Evolutionary conservation across 2,329 filamentous ascomycete genomes (phyloP).

Genomic region (Cercospora sesami): DNA sequence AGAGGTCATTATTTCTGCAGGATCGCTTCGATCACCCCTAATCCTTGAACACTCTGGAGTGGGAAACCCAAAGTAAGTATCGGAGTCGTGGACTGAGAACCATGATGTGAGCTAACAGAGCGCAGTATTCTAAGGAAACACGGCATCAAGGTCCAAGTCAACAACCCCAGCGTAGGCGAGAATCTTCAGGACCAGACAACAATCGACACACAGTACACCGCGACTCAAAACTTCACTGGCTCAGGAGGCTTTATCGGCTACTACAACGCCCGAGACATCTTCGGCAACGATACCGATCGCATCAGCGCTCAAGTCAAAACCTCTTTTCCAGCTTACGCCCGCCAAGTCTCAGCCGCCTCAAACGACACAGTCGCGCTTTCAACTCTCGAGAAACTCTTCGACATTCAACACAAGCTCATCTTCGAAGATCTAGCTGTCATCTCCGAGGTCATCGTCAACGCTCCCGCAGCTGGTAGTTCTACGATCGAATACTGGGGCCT

Average conservation of each 20-base stretch:
- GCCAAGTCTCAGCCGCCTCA: slow-evolving; percentile 40
- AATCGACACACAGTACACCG: slow-evolving; percentile 32
- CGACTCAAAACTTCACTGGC: slow-evolving; percentile 20
- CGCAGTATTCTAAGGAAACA: slow-evolving; percentile 46
- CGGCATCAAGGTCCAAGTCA: slow-evolving; percentile 23
- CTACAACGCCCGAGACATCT: slow-evolving; percentile 30
- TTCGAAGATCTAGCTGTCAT: slow-evolving; percentile 19
- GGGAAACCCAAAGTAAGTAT: slow-evolving; percentile 40
- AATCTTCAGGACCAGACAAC: slow-evolving; percentile 34
- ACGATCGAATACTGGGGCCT: slow-evolving; percentile 26
- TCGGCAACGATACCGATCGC: slow-evolving; percentile 46
- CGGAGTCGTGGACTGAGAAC: background rate
- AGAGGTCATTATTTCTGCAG: slow-evolving; percentile 62
- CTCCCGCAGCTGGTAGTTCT: slow-evolving; percentile 9
- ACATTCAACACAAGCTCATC: slow-evolving; percentile 23
- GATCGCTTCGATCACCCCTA: slow-evolving; percentile 57
- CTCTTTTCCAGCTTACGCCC: slow-evolving; percentile 20
- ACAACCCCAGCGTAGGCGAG: slow-evolving; percentile 37
- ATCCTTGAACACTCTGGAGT: slow-evolving; percentile 63
- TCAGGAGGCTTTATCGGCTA: slow-evolving; percentile 22
- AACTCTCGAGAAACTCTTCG: slow-evolving; percentile 19
- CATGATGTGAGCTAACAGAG: background rate
- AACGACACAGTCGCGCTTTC: slow-evolving; percentile 22
- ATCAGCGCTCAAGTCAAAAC: slow-evolving; percentile 43
- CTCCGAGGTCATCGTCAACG: slow-evolving; percentile 15